These are phyloP conservation scores for Salicornia ramosissima DNA, from an alignment of 148 eudicot species.

Conservation along the genomic window DNA sequence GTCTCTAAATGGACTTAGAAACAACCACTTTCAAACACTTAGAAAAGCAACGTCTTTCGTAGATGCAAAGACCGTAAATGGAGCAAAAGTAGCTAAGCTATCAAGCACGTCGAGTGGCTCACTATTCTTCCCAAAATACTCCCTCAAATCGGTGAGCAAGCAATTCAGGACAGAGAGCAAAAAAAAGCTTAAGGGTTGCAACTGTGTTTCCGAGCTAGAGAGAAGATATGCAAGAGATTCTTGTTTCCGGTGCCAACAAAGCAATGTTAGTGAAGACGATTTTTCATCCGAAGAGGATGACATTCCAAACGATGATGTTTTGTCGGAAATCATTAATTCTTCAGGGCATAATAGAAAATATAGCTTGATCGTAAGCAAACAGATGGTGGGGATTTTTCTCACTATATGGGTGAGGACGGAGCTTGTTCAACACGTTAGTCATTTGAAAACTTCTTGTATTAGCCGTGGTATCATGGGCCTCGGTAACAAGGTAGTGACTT, in stretches of 20 bases:
- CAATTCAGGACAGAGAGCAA: conserved; percentile 45
- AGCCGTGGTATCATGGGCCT: conserved; percentile 64
- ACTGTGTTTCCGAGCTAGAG: conserved; percentile 41
- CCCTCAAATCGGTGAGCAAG: conserved; percentile 55
- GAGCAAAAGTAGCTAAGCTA: conserved; percentile 20
- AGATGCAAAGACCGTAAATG: conserved; percentile 13
- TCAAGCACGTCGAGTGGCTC: conserved; percentile 29
- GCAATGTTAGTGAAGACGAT: conserved; percentile 34
- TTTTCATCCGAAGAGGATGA: conserved; percentile 48
- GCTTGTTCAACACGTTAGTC: conserved; percentile 44
- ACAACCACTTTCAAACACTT: conserved; percentile 15
- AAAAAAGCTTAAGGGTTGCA: conserved; percentile 55
- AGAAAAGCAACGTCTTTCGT: conserved; percentile 29
- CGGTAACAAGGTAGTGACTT: conserved; percentile 47
- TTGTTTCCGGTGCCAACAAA: conserved; percentile 44
- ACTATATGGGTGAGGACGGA: conserved; percentile 48
- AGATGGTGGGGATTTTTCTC: conserved; percentile 62
- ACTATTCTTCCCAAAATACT: conserved; percentile 43
- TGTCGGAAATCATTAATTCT: conserved; percentile 24
- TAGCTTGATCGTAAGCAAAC: conserved; percentile 49
- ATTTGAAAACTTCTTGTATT: conserved; percentile 42
- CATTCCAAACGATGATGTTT: conserved; percentile 24
- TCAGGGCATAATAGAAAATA: conserved; percentile 29
- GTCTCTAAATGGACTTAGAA: conserved; percentile 36
- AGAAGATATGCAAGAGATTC: conserved; percentile 43